phyloP scores from a whole-genome alignment of 495 filamentous ascomycete species.

The Hamigera avellanea region DNA sequence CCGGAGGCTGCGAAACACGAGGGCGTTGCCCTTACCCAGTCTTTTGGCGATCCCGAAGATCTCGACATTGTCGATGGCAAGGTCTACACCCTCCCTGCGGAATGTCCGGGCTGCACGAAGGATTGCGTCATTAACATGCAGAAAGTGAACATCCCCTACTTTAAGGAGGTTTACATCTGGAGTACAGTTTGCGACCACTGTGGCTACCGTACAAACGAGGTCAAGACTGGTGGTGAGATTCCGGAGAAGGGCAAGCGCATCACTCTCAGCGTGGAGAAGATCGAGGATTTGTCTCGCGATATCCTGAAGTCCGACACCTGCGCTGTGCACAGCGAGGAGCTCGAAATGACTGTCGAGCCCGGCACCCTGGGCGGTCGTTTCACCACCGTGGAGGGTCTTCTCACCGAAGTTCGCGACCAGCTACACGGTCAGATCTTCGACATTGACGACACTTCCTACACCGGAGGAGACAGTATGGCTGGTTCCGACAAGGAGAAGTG shows the following conservation, averaged over 20 bases:
- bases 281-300: constrained; percentile 76
- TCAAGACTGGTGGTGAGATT: constrained; percentile 90
- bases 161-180: constrained; percentile 91
- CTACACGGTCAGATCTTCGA: constrained; percentile 79
- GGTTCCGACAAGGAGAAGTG: constrained; percentile 54
- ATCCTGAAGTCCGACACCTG: constrained; percentile 96
- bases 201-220: constrained; percentile 89
- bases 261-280: constrained; percentile 57
- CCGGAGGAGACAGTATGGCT: constrained; percentile 66
- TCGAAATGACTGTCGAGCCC: constrained; percentile 71
- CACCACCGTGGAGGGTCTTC: constrained; percentile 88
- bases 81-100: constrained; percentile 80
- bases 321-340: constrained; percentile 69
- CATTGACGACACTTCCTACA: constrained; percentile 36
- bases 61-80: constrained; percentile 79
- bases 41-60: constrained; percentile 32
- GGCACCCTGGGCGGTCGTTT: constrained; percentile 95
- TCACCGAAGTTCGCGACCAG: constrained; percentile 89
- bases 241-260: constrained; percentile 80
- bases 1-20: constrained; percentile 18
- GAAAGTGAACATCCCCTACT: constrained; percentile 91
- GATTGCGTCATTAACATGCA: constrained; percentile 82
- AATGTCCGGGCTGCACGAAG: constrained; percentile 82
- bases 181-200: constrained; percentile 79
- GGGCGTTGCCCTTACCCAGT: constrained; percentile 5